These are phyloP conservation scores for Cryptococcus sp. DNA, from an alignment of 1,284 basidiomycete genomes.

Conservation along the genomic window DNA sequence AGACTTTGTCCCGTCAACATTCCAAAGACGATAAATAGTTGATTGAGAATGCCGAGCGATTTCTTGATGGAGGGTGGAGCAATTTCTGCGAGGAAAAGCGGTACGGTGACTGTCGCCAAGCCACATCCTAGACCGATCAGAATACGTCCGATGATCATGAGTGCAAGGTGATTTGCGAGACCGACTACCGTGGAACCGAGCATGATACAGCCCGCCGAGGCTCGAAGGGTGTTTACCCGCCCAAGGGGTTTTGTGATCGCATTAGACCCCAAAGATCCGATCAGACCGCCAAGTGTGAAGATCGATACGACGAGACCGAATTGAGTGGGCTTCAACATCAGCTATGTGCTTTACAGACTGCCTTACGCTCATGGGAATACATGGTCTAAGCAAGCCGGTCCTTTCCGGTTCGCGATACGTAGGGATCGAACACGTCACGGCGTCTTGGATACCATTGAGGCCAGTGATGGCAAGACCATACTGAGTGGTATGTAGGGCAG, in stretches of 20 bases:
- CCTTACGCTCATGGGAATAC: conserved; percentile 31
- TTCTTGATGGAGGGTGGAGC: conserved; percentile 45
- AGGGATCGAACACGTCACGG: conserved; percentile 24
- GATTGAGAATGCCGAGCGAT: conserved; percentile 50
- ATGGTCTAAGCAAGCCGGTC: conserved; percentile 13
- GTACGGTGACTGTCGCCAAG: conserved; percentile 48
- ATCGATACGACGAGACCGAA: conserved; percentile 49
- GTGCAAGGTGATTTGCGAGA: conserved; percentile 13
- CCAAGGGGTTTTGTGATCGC: conserved; percentile 18
- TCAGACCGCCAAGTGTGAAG: conserved; percentile 50
- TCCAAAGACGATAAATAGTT: conserved; percentile 45
- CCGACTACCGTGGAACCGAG: conserved; percentile 23
- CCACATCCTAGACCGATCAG: conserved; percentile 49
- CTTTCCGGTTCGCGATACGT: conserved; percentile 1
- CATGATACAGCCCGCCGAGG: conserved; percentile 18
- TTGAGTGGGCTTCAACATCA: conserved; percentile 17
- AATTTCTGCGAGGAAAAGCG: conserved; percentile 47
- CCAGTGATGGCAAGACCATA: conserved; percentile 40
- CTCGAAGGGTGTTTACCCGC: conserved; percentile 22
- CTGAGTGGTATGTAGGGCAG: conserved; percentile 35
- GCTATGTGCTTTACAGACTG: not conserved
- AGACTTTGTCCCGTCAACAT: conserved; percentile 46
- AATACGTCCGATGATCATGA: conserved; percentile 31
- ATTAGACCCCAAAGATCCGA: conserved; percentile 32
- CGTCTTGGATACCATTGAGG: conserved; percentile 38